Conservation (phyloP, 768 basidiomycete species). For the Suillus weaverae region DNA sequence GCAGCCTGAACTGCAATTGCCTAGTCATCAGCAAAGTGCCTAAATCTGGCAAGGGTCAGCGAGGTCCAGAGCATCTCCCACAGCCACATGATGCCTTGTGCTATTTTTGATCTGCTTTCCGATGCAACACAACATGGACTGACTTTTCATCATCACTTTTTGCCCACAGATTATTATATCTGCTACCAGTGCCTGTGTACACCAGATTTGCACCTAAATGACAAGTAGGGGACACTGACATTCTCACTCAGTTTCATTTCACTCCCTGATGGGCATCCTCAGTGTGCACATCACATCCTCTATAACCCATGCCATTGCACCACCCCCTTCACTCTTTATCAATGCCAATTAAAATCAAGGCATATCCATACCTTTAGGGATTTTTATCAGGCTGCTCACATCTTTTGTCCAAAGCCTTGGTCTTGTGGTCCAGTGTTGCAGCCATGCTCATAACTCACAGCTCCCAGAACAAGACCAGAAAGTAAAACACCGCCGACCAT, state of each 20-base stretch:
- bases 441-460: constrained; percentile 80
- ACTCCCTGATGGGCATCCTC: constrained; percentile 3
- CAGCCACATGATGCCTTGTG: no score
- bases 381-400: constrained; percentile 69
- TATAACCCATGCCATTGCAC: neutral
- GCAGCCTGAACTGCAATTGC: no score
- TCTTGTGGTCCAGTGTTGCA: constrained; percentile 90
- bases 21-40: no score
- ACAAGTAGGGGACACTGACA: constrained; percentile 2
- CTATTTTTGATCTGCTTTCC: no score
- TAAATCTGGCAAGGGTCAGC: no score
- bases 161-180: constrained; percentile 1
- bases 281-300: neutral
- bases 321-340: neutral
- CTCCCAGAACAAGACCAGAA: constrained; percentile 63
- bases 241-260: neutral
- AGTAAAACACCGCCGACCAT: constrained; percentile 81
- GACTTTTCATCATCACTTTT: no score
- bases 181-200: neutral
- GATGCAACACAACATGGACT: no score
- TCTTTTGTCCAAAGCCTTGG: constrained; percentile 90
- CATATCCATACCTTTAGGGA: constrained; percentile 44
- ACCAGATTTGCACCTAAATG: constrained; percentile 3
- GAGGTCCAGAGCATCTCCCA: no score
- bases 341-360: constrained; percentile 15